Evolutionary conservation across 2,329 filamentous ascomycete genomes (phyloP), one percentile per base, ranked within the genome.

Genomic region (Aureobasidium subglaciale): DNA sequence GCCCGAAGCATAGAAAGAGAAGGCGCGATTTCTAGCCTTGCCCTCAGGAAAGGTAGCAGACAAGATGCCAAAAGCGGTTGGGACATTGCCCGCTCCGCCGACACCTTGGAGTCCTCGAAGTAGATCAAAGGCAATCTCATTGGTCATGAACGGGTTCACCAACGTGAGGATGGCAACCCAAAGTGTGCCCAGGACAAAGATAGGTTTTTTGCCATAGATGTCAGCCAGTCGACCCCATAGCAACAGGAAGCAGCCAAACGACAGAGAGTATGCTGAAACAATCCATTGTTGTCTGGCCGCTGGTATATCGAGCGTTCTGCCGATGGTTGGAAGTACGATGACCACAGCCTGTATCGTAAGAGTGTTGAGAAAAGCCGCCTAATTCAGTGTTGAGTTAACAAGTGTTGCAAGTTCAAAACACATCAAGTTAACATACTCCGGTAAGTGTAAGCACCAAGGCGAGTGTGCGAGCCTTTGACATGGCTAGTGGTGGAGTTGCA

Each of bases 11-110:
- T 85, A 87, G 20, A 78, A 75, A 34, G 80, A 81, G 61, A 88
- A 87, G 1, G 84, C 84, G 64, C 86, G 86, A 62, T 86, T 87
- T 69, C 87, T 87, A 4, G 83, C 80, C 60, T 81, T 83, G 0
- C 85, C 83, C 0, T 84, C 83, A 1, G 80, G 79, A 55, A 88
- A 88, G 0, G 82, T 86, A 1, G 80, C 79, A 0, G 84, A 84
- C 2, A 88, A 67, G 35, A 88, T 87, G 0, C 85, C 85, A 63
- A 88, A 81, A 0, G 85, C 85, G 0, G 84, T 87, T 0, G 85
- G 85, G 0, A 87, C 82, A 63, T 86, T 87, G 15, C 84, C 83
- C 1, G 85, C 85, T 24, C 82, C 82, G 2, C 84, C 84, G 70
- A 88, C 66, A 1, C 85, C 85, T 60, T 87, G 84, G 7, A 88